These are phyloP conservation scores for Setaria italica DNA, from an alignment of 202 grass and related monocot species.

Conservation along the genomic window DNA sequence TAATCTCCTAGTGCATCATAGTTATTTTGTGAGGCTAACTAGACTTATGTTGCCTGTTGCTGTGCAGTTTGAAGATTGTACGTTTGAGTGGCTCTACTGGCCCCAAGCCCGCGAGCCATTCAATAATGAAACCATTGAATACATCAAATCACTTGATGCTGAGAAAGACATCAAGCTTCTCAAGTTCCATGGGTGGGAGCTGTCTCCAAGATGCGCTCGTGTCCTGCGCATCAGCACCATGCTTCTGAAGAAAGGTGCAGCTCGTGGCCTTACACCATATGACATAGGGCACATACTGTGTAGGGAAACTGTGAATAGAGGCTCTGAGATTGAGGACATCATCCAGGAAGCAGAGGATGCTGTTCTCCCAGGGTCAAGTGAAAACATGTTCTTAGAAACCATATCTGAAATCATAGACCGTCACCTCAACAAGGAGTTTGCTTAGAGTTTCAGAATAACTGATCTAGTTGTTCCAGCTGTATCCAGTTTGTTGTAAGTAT, in stretches of 20 bases:
- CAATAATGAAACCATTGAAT: conserved; percentile 51
- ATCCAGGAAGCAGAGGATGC: conserved; percentile 64
- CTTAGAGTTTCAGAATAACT: conserved; percentile 57
- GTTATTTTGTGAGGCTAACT: conserved; percentile 17
- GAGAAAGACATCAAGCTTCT: conserved; percentile 79
- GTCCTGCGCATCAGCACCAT: conserved; percentile 75
- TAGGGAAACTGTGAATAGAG: conserved; percentile 75
- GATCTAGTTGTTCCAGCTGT: conserved; percentile 62
- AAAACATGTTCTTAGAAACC: conserved; percentile 63
- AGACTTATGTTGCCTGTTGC: background rate
- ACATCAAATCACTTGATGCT: conserved; percentile 76
- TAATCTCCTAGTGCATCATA: background rate
- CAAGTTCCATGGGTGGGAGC: conserved; percentile 78
- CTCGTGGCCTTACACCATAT: conserved; percentile 62
- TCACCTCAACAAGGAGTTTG: conserved; percentile 50
- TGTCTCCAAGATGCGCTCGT: conserved; percentile 60
- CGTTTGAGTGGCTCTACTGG: conserved; percentile 89
- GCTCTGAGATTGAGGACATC: conserved; percentile 75
- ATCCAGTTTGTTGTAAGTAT: conserved; percentile 58
- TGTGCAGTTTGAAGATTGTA: conserved; percentile 88
- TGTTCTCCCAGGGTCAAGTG: conserved; percentile 57
- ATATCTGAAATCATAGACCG: conserved; percentile 68
- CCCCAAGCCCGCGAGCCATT: conserved; percentile 69
- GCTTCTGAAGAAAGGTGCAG: conserved; percentile 80
- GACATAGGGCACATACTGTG: conserved; percentile 81